These are phyloP conservation scores for Sistotremastrum niveocremeum DNA, from an alignment of 768 basidiomycete species.

Conservation along the genomic window DNA sequence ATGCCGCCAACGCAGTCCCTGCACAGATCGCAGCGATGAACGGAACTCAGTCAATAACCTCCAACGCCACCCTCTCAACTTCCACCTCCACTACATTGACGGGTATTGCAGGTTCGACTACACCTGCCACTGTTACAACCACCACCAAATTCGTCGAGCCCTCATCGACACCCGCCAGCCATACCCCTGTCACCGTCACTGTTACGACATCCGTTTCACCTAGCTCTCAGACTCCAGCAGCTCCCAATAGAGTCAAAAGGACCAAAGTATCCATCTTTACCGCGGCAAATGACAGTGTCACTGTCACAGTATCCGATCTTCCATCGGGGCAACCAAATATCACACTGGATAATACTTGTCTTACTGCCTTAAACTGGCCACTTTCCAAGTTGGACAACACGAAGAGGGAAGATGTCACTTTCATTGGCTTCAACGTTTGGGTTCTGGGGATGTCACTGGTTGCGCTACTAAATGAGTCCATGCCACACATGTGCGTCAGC, in stretches of 20 bases:
- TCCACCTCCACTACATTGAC: constrained; percentile 1
- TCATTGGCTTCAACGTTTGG: constrained; percentile 72
- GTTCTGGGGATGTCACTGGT: constrained; percentile 66
- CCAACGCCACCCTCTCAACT: not conserved
- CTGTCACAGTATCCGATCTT: constrained; percentile 5
- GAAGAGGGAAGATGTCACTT: constrained; percentile 64
- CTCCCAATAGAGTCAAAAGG: too few relatives aligned
- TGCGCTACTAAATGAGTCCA: constrained; percentile 62
- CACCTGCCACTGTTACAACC: constrained; percentile 6
- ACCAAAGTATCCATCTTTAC: constrained; percentile 14
- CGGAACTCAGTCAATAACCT: too few relatives aligned
- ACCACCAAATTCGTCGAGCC: constrained; percentile 3
- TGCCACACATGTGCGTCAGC: constrained; percentile 47
- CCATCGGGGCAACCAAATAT: constrained; percentile 16
- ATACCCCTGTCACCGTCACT: constrained; percentile 14
- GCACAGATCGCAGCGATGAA: too few relatives aligned
- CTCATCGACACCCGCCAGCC: constrained; percentile 1
- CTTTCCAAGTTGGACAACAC: constrained; percentile 52
- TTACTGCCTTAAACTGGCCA: constrained; percentile 57
- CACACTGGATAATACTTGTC: constrained; percentile 33
- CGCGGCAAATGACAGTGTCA: constrained; percentile 11
- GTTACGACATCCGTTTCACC: constrained; percentile 5
- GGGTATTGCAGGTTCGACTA: not conserved
- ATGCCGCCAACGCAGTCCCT: too few relatives aligned
- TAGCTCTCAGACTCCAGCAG: too few relatives aligned